Percentiles rank a stretch among this genome's conserved stretches.
These are phyloP conservation scores for Neurospora africana DNA, from an alignment of 495 filamentous ascomycete genomes.

Conservation along the genomic window DNA sequence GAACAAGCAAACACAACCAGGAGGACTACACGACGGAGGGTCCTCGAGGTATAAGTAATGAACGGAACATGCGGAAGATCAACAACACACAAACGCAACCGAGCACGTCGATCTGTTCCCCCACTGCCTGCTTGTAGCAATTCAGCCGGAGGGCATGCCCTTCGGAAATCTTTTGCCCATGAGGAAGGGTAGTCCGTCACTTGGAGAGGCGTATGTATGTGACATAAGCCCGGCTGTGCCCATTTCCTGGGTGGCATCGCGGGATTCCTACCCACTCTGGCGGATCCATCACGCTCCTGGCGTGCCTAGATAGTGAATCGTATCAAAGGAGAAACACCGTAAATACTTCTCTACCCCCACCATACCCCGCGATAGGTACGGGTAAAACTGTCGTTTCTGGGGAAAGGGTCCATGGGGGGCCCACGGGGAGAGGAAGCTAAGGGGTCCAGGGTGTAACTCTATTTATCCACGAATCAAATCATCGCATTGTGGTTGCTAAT, in stretches of 20 bases:
- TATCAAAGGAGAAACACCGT: background rate
- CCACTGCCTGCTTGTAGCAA: background rate
- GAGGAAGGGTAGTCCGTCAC: background rate
- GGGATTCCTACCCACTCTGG: background rate
- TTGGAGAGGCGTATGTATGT: background rate
- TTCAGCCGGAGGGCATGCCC: background rate
- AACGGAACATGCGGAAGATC: background rate
- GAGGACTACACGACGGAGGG: background rate
- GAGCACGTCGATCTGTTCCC: background rate
- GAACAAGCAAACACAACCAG: background rate
- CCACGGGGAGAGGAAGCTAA: background rate
- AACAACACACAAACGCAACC: background rate
- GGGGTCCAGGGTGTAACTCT: background rate
- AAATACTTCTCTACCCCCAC: constrained; percentile 5
- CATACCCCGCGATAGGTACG: constrained; percentile 8
- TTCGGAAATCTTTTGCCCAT: background rate
- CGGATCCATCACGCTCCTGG: background rate
- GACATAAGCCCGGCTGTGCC: background rate
- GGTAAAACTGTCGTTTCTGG: background rate
- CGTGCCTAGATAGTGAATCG: no score
- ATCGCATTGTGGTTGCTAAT: background rate
- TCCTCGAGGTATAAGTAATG: background rate
- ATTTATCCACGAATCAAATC: constrained; percentile 22
- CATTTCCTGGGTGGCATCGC: background rate
- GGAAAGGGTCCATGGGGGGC: background rate